These are phyloP conservation scores for Naegleria fowleri DNA, from an alignment of 208 protist species.

Conservation along the genomic window DNA sequence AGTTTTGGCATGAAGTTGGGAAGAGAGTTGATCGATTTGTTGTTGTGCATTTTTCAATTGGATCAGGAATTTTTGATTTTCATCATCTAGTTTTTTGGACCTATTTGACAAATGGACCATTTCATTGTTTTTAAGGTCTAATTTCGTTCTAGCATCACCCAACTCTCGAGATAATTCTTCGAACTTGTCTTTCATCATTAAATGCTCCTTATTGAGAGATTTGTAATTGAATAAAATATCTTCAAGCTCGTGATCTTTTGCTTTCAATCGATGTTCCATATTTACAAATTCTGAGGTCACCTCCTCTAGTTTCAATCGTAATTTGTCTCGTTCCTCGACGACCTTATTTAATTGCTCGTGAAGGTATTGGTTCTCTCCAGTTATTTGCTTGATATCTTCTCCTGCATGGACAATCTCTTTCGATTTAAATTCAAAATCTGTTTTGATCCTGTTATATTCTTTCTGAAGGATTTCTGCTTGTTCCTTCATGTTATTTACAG, in stretches of 20 bases:
- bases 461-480: neutral
- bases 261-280: neutral
- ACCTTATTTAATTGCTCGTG: neutral
- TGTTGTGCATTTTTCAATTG: neutral
- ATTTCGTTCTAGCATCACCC: neutral
- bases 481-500: neutral
- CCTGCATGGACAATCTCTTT: neutral
- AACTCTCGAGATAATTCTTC: neutral
- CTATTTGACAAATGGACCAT: neutral
- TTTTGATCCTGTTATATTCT: neutral
- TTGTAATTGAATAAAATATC: neutral
- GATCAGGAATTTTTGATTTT: neutral
- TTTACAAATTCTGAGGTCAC: neutral
- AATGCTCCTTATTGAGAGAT: neutral
- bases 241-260: neutral
- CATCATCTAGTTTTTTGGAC: neutral
- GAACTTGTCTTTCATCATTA: neutral
- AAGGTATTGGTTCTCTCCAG: neutral
- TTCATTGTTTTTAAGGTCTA: neutral
- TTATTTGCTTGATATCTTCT: neutral
- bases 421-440: neutral
- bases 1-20: neutral
- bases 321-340: neutral
- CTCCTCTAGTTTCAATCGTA: neutral
- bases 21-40: neutral